phyloP scores from a whole-genome alignment of 257 asterid species.

The Penstemon barbatus region DNA sequence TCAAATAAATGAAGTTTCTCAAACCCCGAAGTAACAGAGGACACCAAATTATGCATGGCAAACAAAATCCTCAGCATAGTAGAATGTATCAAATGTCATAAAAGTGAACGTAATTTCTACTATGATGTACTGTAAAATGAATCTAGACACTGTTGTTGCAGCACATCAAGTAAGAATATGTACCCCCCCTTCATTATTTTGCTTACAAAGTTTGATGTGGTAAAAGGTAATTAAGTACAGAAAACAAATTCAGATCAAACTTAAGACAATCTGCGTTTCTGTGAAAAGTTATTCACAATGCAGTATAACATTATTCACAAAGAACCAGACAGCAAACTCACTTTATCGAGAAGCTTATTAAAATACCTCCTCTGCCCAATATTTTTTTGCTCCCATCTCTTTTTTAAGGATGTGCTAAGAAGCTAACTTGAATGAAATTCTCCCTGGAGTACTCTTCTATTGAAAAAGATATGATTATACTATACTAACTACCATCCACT shows the following conservation, averaged over 20 bases:
- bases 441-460: no score
- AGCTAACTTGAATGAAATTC: no score
- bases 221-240: neutral
- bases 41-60: neutral
- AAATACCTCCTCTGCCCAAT: no score
- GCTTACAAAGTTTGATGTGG: neutral
- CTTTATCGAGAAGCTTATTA: no score
- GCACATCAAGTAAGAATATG: slow-evolving; percentile 14
- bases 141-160: neutral
- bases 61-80: slow-evolving; percentile 2
- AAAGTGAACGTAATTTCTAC: no score
- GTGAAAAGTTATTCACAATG: neutral
- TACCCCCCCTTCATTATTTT: neutral
- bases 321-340: no score
- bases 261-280: neutral
- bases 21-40: neutral
- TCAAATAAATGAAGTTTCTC: neutral
- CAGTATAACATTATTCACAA: no score
- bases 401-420: no score
- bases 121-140: neutral
- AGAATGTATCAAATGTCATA: neutral
- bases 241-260: slow-evolving; percentile 7
- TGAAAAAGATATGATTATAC: no score
- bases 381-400: no score
- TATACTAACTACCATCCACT: no score